A percentile compares a stretch with the other conserved stretches of the same genome.
phyloP scores from a whole-genome alignment of 768 basidiomycete genomes.

The Gelatoporia subvermispora region DNA sequence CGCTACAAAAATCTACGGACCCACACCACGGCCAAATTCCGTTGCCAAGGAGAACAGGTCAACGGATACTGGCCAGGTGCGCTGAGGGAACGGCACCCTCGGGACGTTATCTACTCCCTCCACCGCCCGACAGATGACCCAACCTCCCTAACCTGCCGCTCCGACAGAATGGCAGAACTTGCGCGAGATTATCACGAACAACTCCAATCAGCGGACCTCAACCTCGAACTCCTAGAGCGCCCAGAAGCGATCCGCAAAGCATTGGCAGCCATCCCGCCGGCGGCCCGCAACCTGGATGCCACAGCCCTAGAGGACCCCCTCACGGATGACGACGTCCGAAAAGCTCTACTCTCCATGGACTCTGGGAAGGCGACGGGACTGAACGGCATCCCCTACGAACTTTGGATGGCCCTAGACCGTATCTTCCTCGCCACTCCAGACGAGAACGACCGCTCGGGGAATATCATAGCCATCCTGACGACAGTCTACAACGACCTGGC shows the following conservation, averaged over 20 bases:
- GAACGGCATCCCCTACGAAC: conserved; percentile 5
- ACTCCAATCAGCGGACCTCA: conserved; percentile 1
- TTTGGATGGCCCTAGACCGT: not conserved
- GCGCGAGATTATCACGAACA: conserved; percentile 13
- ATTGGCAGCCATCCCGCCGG: not conserved
- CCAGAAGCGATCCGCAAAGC: not conserved
- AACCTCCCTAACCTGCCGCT: not conserved
- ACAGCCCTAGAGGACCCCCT: not conserved
- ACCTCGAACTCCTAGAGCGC: not conserved
- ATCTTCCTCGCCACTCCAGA: too few relatives aligned
- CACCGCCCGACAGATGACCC: not conserved
- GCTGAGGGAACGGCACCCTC: not conserved
- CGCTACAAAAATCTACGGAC: not conserved
- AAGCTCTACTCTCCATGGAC: not conserved
- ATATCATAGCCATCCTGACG: not conserved
- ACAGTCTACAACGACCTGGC: conserved; percentile 4
- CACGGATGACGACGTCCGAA: not conserved
- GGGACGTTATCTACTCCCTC: not conserved
- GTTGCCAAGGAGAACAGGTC: not conserved
- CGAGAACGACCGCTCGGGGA: not conserved
- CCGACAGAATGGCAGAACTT: conserved; percentile 13
- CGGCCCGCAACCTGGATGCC: not conserved
- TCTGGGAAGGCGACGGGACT: conserved; percentile 1
- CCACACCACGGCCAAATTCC: not conserved
- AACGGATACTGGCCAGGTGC: not conserved